Percentiles rank a stretch among this genome's conserved stretches.
Evolutionary conservation across 108 stramenopile species (phyloP).

Genomic region (Asterionellopsis glacialis): DNA sequence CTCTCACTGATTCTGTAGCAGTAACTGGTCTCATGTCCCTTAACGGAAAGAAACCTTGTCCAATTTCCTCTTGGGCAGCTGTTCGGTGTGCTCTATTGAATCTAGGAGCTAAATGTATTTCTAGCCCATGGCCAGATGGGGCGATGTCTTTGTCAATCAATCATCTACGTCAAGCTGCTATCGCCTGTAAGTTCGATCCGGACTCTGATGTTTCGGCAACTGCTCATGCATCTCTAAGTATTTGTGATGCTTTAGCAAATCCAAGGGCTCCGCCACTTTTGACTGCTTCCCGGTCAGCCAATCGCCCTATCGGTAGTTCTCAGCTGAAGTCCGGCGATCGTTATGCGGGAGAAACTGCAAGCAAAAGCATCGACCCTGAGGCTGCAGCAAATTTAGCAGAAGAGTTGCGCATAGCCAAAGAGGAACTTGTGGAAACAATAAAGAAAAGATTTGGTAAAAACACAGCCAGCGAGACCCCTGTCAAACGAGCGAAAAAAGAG

Average conservation of each 20-base stretch:
- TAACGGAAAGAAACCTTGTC: not conserved
- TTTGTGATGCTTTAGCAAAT: conserved; percentile 21
- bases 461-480: no score
- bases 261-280: conserved; percentile 37
- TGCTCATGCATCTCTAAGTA: conserved; percentile 16
- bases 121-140: conserved; percentile 45
- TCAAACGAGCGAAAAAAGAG: no score
- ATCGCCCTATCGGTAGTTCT: not conserved
- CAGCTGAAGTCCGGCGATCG: conserved; percentile 4
- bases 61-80: not conserved
- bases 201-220: conserved; percentile 15
- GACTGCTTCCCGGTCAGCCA: not conserved
- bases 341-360: not conserved
- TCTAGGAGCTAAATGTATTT: conserved; percentile 16
- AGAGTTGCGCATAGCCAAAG: not conserved
- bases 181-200: not conserved
- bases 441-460: not conserved
- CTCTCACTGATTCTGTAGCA: conserved; percentile 34
- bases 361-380: not conserved
- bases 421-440: not conserved
- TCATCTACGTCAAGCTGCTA: conserved; percentile 9
- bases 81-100: conserved; percentile 15
- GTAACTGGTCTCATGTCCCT: conserved; percentile 8
- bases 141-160: conserved; percentile 13
- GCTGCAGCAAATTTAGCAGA: not conserved